phyloP scores from a whole-genome alignment of 805 yeast species.

The Hanseniaspora lachancei region DNA sequence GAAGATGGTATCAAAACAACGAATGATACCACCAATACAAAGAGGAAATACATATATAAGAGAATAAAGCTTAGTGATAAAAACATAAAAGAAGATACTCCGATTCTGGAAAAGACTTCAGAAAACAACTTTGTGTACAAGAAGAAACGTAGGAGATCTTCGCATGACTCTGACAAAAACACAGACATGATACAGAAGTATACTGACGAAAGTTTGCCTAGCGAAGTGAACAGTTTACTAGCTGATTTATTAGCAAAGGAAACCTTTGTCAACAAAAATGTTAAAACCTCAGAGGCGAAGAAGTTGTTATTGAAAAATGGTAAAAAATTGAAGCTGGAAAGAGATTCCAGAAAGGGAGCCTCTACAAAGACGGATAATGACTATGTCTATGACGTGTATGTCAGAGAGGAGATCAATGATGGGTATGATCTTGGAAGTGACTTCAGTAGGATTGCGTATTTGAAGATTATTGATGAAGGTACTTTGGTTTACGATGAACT shows the following conservation, averaged over 20 bases:
- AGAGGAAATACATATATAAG: slow-evolving; percentile 31
- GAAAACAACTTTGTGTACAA: slow-evolving; percentile 3
- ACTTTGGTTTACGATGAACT: slow-evolving; percentile 29
- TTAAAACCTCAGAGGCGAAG: slow-evolving; percentile 10
- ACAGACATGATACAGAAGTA: slow-evolving; percentile 16
- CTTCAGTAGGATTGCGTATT: slow-evolving; percentile 27
- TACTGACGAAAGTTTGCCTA: slow-evolving; percentile 42
- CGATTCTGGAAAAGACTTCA: slow-evolving; percentile 8
- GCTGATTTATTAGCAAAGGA: slow-evolving; percentile 40
- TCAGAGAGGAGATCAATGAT: slow-evolving; percentile 50
- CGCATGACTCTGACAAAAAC: not conserved
- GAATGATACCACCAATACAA: slow-evolving; percentile 19
- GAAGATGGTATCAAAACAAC: not conserved
- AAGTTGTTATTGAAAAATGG: slow-evolving; percentile 9
- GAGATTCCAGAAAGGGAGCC: slow-evolving; percentile 21
- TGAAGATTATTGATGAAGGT: slow-evolving; percentile 33
- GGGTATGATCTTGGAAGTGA: slow-evolving; percentile 31
- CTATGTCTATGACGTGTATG: slow-evolving; percentile 84
- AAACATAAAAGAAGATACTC: slow-evolving; percentile 4
- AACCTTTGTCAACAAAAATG: slow-evolving; percentile 9
- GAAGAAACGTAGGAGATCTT: slow-evolving; percentile 2
- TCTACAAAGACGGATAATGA: slow-evolving; percentile 29
- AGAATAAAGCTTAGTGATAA: slow-evolving; percentile 30
- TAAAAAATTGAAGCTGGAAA: slow-evolving; percentile 12
- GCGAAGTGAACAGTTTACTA: slow-evolving; percentile 46